Evolutionary conservation across 164 flowering plant genomes (phyloP), one percentile per base, ranked within the genome.

Genomic region (Vitis cinerea): DNA sequence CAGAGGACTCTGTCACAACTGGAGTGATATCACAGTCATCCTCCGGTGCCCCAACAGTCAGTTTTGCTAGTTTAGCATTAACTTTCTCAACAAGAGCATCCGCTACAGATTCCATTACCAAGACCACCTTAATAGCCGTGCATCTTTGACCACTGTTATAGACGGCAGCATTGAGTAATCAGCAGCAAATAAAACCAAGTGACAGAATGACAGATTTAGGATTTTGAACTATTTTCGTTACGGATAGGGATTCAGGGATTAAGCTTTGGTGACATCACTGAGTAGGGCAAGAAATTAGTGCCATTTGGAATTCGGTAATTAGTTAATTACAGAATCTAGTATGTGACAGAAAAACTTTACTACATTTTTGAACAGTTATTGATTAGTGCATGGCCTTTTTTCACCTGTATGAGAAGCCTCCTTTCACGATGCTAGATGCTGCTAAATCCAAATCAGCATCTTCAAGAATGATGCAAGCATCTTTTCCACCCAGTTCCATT

Each of bases 401-500:
- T 37, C 49, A 91, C 99, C 99, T 95, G 86, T 93, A 96, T 54
- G 99, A 93, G 78, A 93, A 93, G 13, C 98, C 98, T 66, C 99
- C 99, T 77, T 91, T 93, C 14, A 96, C 73, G 3, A 96, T 89
- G 78, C 88, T 93, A 7, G 87, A 72, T 2, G 97, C 98, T 3
- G 82, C 99, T 71, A 93, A 78, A 74, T 93, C 99, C n/a, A 96
- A 76, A 78, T 96, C 99, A 44, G 97, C 97, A 77, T 96, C 99
- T 74, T 93, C 99, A 64, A 96, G 98, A 63, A 95, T 93, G 72
- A 93, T 89, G 85, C 99, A 95, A 15, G 97, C 98, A 74, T 95
- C 99, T 83, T 95, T 95, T 31, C 98, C 98, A 68, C 99, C 98
- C 37, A 96, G 79, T 52, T 96, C 99, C 99, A 96, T 96, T 73